A percentile compares a stretch with the other conserved stretches of the same genome.
These are phyloP conservation scores for Trichoderma polysporum DNA, from an alignment of 2,329 filamentous ascomycete genomes.

Conservation along the genomic window DNA sequence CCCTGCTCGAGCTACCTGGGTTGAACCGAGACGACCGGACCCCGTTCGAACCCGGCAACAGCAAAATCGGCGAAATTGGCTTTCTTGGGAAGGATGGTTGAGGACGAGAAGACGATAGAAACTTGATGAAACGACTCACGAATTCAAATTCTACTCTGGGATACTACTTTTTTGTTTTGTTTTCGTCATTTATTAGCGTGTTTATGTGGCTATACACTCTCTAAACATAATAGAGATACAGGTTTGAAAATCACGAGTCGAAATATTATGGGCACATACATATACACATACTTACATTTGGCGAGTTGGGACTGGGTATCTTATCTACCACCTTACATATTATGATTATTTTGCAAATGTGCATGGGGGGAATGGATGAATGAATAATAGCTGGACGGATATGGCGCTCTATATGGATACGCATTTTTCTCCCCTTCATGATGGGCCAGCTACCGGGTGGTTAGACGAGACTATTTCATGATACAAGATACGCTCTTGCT, in stretches of 20 bases:
- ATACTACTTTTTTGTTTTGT: neutral
- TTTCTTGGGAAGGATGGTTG: constrained; percentile 28
- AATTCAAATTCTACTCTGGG: neutral
- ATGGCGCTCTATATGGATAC: neutral
- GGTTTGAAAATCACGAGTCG: neutral
- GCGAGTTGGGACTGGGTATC: neutral
- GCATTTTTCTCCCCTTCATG: neutral
- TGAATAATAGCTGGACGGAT: neutral
- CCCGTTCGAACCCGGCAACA: constrained; percentile 16
- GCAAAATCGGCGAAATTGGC: constrained; percentile 11
- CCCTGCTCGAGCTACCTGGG: constrained; percentile 23
- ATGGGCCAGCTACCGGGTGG: neutral
- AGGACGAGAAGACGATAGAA: constrained; percentile 30
- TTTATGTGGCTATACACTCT: neutral
- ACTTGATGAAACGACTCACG: neutral
- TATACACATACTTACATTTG: neutral
- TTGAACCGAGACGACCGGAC: constrained; percentile 26
- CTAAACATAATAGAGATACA: neutral
- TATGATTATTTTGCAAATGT: neutral
- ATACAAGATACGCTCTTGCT: neutral
- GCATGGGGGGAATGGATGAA: neutral
- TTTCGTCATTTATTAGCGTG: neutral
- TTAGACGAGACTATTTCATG: neutral
- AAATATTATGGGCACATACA: neutral
- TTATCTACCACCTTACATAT: neutral